Conservation (phyloP, 108 stramenopile species). For the Chaetoceros muelleri region DNA sequence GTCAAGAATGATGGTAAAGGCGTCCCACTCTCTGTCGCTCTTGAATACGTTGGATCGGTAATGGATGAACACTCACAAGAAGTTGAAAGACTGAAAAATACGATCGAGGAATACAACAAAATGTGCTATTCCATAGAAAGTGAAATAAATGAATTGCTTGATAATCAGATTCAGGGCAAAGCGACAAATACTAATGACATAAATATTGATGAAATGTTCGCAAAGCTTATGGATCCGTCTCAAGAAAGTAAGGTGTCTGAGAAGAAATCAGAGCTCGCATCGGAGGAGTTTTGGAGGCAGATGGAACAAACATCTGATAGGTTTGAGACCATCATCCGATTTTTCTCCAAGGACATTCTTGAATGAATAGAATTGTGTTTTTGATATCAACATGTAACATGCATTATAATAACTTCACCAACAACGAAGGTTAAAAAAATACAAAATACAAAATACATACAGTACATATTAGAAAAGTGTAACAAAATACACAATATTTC, state of each 20-base stretch:
- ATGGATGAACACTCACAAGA: constrained; percentile 63
- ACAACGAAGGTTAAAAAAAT: no score
- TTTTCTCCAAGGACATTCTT: constrained; percentile 54
- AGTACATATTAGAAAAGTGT: no score
- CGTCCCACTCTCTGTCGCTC: constrained; percentile 68
- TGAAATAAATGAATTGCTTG: constrained; percentile 52
- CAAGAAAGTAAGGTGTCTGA: constrained; percentile 11
- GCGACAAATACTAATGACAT: constrained; percentile 19
- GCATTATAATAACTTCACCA: no score
- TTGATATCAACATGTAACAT: no score
- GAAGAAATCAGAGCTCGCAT: constrained; percentile 20
- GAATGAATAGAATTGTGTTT: constrained; percentile 13
- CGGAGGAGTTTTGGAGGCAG: constrained; percentile 79
- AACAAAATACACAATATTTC: no score
- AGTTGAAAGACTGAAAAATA: constrained; percentile 46
- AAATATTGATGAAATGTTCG: constrained; percentile 67
- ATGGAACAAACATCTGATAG: constrained; percentile 65
- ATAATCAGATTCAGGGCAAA: constrained; percentile 6
- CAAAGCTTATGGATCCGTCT: constrained; percentile 24
- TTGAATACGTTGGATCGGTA: constrained; percentile 71
- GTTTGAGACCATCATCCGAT: constrained; percentile 61
- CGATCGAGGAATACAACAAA: constrained; percentile 61
- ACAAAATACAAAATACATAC: no score
- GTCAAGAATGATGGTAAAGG: constrained; percentile 11
- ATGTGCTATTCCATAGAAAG: constrained; percentile 69